Evolutionary conservation across 164 flowering plant species (phyloP).

Genomic region (Taxillus chinensis): DNA sequence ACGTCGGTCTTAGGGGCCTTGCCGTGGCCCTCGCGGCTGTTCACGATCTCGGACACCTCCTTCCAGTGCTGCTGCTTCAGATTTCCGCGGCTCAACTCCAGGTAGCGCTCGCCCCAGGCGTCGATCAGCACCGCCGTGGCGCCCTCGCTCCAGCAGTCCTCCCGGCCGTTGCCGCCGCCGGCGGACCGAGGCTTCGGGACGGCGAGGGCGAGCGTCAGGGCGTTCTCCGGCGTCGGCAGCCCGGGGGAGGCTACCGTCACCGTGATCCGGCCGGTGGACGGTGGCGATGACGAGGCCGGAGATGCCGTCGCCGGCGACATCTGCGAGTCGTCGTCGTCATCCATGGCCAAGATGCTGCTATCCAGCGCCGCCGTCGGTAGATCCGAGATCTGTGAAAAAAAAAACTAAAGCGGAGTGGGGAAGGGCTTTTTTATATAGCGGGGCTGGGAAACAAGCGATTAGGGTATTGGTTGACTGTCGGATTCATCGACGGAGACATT

Average conservation of each 20-base stretch:
- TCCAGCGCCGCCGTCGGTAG: not conserved
- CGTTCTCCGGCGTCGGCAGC: slow-evolving; percentile 23
- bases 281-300: slow-evolving; percentile 15
- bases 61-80: slow-evolving; percentile 86
- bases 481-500: slow-evolving; percentile 9
- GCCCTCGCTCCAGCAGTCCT: slow-evolving; percentile 90
- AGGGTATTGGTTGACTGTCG: slow-evolving; percentile 25
- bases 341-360: slow-evolving; percentile 18
- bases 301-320: slow-evolving; percentile 22
- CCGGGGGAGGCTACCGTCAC: slow-evolving; percentile 18
- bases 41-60: slow-evolving; percentile 78
- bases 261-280: slow-evolving; percentile 20
- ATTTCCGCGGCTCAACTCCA: slow-evolving; percentile 71
- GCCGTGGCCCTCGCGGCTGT: slow-evolving; percentile 38
- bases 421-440: slow-evolving; percentile 1
- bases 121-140: slow-evolving; percentile 70
- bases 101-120: slow-evolving; percentile 87
- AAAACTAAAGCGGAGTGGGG: not conserved
- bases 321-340: slow-evolving; percentile 53
- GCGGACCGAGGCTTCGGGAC: slow-evolving; percentile 8
- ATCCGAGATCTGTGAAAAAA: not conserved
- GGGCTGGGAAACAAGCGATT: not conserved
- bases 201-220: slow-evolving; percentile 50
- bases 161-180: slow-evolving; percentile 44
- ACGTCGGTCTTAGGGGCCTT: slow-evolving; percentile 62